A percentile compares a stretch with the other conserved stretches of the same genome.
Evolutionary conservation across 345 rosid species (phyloP).

Genomic region (Linum usitatissimum): DNA sequence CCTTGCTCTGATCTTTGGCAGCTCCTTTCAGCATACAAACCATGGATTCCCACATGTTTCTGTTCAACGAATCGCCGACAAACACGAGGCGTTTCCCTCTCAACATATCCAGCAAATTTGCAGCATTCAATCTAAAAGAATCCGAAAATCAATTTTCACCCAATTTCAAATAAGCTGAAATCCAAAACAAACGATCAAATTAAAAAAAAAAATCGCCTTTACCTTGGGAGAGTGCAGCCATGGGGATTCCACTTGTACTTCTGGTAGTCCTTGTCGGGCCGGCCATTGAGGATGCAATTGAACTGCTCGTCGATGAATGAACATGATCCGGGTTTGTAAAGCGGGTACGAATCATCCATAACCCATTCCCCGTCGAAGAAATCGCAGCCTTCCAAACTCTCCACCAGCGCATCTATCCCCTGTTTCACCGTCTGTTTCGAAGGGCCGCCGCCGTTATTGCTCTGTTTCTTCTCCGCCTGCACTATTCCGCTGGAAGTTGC

Average conservation of each 20-base stretch:
- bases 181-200: not conserved
- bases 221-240: constrained; percentile 80
- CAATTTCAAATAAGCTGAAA: constrained; percentile 4
- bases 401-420: constrained; percentile 31
- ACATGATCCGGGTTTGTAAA: constrained; percentile 84
- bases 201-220: not conserved
- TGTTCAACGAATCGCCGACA: constrained; percentile 84
- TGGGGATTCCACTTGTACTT: constrained; percentile 86
- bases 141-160: not conserved
- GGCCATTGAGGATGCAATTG: constrained; percentile 61
- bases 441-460: constrained; percentile 14
- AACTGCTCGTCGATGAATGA: constrained; percentile 75
- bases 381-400: constrained; percentile 52
- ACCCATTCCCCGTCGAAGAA: constrained; percentile 86
- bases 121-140: constrained; percentile 46
- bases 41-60: constrained; percentile 98
- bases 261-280: constrained; percentile 63
- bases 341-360: constrained; percentile 80
- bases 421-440: constrained; percentile 29
- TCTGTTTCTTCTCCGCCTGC: constrained; percentile 28
- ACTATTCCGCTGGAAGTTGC: constrained; percentile 11
- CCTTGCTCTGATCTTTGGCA: constrained; percentile 51
- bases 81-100: constrained; percentile 81
- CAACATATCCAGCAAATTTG: constrained; percentile 53
- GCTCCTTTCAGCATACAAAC: constrained; percentile 69